Base-by-base conservation (phyloP, 371 early-diverging fungal genomes). In the Funneliformis caledonium region DNA sequence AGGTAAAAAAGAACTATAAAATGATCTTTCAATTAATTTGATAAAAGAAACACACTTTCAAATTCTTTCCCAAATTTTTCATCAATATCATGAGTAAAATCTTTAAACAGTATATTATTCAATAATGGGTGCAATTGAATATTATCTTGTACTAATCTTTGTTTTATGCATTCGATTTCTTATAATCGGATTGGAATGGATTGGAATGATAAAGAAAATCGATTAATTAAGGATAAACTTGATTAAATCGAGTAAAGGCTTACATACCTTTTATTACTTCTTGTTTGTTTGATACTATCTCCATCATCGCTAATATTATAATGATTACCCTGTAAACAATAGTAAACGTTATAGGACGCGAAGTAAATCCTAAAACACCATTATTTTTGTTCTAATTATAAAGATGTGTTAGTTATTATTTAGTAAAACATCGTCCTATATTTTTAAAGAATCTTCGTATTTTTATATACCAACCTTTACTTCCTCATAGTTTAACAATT, bases 51-150 rank as follows among this genome's bases (percentile, higher is more conserved):
- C 19, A 69, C 43, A n/a, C 19, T 69, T 7, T 69, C 69, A 69
- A 69, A 69, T n/a, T 69, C 69, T 45, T 69, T 68, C 19, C 8
- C 69, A 69, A 69, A 69, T n/a, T 69, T 69, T n/a, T 43, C 69
- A n/a, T 47, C 45, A 19, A 9, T 11, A 69, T 69, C 14, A 33
- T 37, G 37, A 65, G 7, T 69, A 22, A 72, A 33, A 50, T 45
- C 72, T 50, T 48, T n/a, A 72, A 50, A 52, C 26, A 72, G 14
- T 14, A 72, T 48, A 14, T 72, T 31, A 52, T 72, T 72, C 11
- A 72, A 26, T 72, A 72, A 52, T 72, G 72, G 72, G 14, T 72
- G 72, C 31, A 72, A 72, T 72, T 72, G 47, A 48, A 72, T 48
- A 16, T 31, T 50, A 31, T 37, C 37, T 43, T 68, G 4, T 68